Percentiles rank a stretch among this genome's conserved stretches.
phyloP scores from a whole-genome alignment of 768 basidiomycete genomes.

The Calocybe cyanea region DNA sequence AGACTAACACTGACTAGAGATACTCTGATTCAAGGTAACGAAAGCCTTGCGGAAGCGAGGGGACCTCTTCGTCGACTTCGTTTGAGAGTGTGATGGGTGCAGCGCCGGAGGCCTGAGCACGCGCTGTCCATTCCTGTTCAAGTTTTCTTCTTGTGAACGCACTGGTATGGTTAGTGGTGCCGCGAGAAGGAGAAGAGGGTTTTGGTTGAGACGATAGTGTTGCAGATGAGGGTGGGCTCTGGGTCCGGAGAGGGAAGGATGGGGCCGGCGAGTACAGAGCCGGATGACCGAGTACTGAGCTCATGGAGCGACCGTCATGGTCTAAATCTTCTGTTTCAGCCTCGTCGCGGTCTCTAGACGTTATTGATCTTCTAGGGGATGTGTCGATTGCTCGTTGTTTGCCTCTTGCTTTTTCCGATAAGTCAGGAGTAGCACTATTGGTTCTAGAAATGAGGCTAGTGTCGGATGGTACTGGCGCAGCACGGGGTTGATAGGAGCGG shows the following conservation, averaged over 20 bases:
- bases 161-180: too few species aligned
- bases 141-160: slow-evolving; percentile 22
- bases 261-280: background rate
- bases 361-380: background rate
- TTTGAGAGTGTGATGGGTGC: slow-evolving; percentile 35
- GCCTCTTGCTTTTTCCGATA: too few species aligned
- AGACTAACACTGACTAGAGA: slow-evolving; percentile 40
- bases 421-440: too few species aligned
- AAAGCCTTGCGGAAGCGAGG: slow-evolving; percentile 39
- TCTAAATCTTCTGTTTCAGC: too few species aligned
- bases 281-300: background rate
- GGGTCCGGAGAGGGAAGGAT: slow-evolving; percentile 3
- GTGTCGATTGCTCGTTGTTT: background rate
- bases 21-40: slow-evolving; percentile 53
- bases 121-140: slow-evolving; percentile 29
- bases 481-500: background rate
- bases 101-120: slow-evolving; percentile 24
- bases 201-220: background rate
- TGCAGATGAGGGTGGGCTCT: background rate
- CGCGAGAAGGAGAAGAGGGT: background rate
- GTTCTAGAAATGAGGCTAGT: too few species aligned
- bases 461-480: background rate
- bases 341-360: too few species aligned
- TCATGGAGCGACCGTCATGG: too few species aligned
- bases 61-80: slow-evolving; percentile 39